Evolutionary conservation across 108 stramenopile species (phyloP).

Genomic region (Cyclostephanos invisitatus): DNA sequence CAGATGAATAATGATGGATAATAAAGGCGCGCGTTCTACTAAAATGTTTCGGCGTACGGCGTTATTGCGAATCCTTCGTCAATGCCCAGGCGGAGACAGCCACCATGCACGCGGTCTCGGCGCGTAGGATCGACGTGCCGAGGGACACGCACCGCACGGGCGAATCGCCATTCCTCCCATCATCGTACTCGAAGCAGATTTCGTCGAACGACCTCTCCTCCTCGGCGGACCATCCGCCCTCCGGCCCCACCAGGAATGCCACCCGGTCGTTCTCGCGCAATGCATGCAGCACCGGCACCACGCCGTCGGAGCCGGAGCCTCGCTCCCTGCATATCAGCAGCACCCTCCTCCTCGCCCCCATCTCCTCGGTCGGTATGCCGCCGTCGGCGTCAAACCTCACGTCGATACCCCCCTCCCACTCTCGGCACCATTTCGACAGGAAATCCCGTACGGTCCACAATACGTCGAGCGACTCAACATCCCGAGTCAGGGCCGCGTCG

Average conservation of each 20-base stretch:
- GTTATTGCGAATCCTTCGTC: conserved; percentile 21
- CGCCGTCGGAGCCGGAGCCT: conserved; percentile 4
- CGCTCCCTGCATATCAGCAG: conserved; percentile 74
- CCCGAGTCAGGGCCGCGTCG: conserved; percentile 5
- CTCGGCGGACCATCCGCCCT: conserved; percentile 82
- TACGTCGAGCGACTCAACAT: not conserved
- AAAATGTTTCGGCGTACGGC: not conserved
- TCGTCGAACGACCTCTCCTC: conserved; percentile 63
- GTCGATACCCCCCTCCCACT: conserved; percentile 14
- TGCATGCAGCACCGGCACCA: conserved; percentile 52
- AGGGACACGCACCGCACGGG: conserved; percentile 65
- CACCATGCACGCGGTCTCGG: conserved; percentile 79
- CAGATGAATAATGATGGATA: no score
- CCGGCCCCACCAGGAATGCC: conserved; percentile 75
- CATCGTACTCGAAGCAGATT: conserved; percentile 9
- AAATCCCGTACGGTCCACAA: conserved; percentile 28
- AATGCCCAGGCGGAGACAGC: conserved; percentile 59
- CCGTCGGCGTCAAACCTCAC: not conserved
- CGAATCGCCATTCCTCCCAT: not conserved
- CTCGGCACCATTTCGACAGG: conserved; percentile 24
- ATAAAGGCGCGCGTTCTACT: not conserved
- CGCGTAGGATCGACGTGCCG: conserved; percentile 64
- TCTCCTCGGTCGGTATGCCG: not conserved
- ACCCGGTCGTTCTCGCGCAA: conserved; percentile 41
- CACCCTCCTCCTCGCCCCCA: conserved; percentile 9